Base-by-base conservation (phyloP, 495 filamentous ascomycete species). In the Gamarada debralockiae region DNA sequence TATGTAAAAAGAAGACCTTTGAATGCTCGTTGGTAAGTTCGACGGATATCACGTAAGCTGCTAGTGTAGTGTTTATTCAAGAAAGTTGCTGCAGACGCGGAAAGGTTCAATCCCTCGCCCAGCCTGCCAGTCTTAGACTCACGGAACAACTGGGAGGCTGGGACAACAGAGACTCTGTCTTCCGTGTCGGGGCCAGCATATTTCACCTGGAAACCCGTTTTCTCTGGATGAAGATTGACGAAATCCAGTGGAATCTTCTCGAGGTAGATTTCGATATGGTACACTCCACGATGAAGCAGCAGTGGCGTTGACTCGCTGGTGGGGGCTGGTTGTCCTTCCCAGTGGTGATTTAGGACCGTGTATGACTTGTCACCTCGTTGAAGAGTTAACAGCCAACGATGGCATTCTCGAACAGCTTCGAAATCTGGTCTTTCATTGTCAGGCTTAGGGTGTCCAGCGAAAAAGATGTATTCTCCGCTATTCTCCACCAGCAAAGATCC, bases 1-100 rank as follows among this genome's bases (percentile, higher is more conserved):
- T 3, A 22, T 9, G 31, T 15, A 20, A 49, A 24, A 13, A 49
- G 31, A 18, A 38, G n/a, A n/a, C 3, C 46, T 21, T 49, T 49
- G 21, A 49, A 49, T 20, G 46, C 46, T 38, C 46, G n/a, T 9
- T 36, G 46, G 21, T 49, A 49, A 3, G 46, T 49, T 12, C 46
- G 27, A 18, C 46, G 46, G 10, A 49, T 49, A 49, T 49, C 46
- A 7, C 46, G n/a, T 3, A 49, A 3, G 4, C 3, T 36, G 46
- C 46, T 49, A 13, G n/a, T 21, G 33, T 49, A 49, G 2, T 49
- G 46, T 20, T 8, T 3, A 5, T 22, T 2, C 20, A 37, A 29
- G n/a, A 38, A 49, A 38, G 4, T 38, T 34, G n/a, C 14, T 21
- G 46, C 33, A 3, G 12, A 18, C 3, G 1, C 20, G 31, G n/a